Base-by-base conservation (phyloP, 2,329 filamentous ascomycete genomes). In the Pyricularia pennisetigena region DNA sequence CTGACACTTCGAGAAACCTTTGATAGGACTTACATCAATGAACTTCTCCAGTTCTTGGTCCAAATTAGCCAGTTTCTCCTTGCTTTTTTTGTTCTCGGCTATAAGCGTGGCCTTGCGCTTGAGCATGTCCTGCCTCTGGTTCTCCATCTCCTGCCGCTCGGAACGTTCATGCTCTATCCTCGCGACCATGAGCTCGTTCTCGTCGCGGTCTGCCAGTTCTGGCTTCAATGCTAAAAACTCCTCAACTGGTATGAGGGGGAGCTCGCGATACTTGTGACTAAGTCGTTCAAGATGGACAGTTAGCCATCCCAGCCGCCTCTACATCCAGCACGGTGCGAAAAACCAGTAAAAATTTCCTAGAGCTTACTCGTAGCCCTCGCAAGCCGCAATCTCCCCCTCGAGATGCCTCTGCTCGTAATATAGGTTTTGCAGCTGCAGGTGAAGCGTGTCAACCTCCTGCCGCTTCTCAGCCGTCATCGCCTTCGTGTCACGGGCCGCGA, bases 371-470 rank as follows among this genome's bases (percentile, higher is more conserved):
- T 96, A 97, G 67, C 89, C 90, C 76, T 97, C 92, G 77, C 95
- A 98, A 9, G 92, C 93, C 0, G 87, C 83, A 70, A 99, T 98
- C 79, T 99, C 95, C 65, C 92, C 92, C 71, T 91, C 88, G 68
- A 99, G 81, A 78, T 97, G 93, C 68, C 92, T 85, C 80, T 98
- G 94, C 78, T 99, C 94, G 76, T 99, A 99, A 78, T 95, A 96
- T 8, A 99, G 82, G 75, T 99, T 99, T 79, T 98, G 94, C 68
- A 99, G 84, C 75, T 97, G 92, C 54, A 99, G 84, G 76, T 98
- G 94, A 70, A 99, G 83, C 66, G 90, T 88, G 76, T 99, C 95
- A 71, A 98, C 93, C 79, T 97, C 93, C 74, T 94, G 91, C 65
- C 94, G 88, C 65, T 91, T 91, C 77, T 97, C 93, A 32, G 92